Evolutionary conservation across 225 moss, liverwort and hornwort species (phyloP), one percentile per base, ranked within the genome.

Genomic region (Anthoceros angustus): DNA sequence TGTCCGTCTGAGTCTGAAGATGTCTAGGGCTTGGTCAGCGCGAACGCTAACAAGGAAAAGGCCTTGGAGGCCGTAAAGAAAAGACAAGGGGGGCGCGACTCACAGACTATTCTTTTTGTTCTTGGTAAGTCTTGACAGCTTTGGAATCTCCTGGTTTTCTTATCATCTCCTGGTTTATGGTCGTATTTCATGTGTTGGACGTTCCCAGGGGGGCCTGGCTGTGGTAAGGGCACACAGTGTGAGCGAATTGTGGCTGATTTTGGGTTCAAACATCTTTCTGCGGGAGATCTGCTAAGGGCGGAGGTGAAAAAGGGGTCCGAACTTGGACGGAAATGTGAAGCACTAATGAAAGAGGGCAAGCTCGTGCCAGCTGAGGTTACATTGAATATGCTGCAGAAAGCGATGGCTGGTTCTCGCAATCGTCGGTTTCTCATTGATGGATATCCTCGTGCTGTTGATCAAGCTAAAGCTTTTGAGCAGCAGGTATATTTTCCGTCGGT

Each of bases 191-290:
- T 7, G 14, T 55, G 55, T 55, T 20, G 16, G 1, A 15, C 23
- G 0, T 55, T 18, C 12, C 71, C 68, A 93, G 93, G 93, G 9
- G 93, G 93, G 16, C 93, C 86, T 0, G 93, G 93, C 39, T 82
- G 80, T 0, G 93, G 93, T 0, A 93, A 93, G 64, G 93, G 93
- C 14, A 93, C 93, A 1, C 93, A 93, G 65, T 86, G 93, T 74
- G 40, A 73, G 12, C 77, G 60, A 10, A 75, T 93, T 0, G 84
- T 76, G 6, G 66, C 66, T 32, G 86, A 93, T 61, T 89, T 89
- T 74, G 89, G 89, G 0, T 83, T 89, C 42, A 63, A 70, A 1
- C 93, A 89, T 73, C 84, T 93, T 42, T 93, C 89, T 0, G 63
- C 82, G 0, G 89, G 93, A 8, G 78, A 87, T 9, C 73, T 87